These are phyloP conservation scores for Thermothielavioides terrestris DNA, from an alignment of 495 filamentous ascomycete genomes.

Conservation along the genomic window DNA sequence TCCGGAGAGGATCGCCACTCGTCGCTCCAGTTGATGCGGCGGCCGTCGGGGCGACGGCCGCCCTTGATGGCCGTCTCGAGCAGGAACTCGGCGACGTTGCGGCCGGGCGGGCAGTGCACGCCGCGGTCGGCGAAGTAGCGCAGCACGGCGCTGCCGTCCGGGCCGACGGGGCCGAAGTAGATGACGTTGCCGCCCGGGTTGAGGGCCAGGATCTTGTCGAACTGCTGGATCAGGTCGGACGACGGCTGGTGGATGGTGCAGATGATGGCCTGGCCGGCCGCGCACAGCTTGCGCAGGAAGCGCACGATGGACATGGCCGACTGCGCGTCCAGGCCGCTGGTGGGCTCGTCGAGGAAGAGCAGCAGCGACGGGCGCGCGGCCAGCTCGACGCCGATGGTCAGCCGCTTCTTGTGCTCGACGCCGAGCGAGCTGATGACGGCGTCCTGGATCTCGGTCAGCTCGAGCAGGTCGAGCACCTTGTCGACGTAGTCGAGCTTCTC, in stretches of 20 bases:
- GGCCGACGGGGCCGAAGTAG: constrained; percentile 57
- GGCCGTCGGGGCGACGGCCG: constrained; percentile 57
- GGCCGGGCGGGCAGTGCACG: constrained; percentile 56
- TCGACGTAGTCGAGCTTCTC: constrained; percentile 83
- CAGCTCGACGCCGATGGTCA: constrained; percentile 89
- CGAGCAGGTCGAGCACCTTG: constrained; percentile 76
- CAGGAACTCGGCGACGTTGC: constrained; percentile 78
- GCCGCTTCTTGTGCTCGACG: constrained; percentile 49
- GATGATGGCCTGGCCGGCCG: constrained; percentile 62
- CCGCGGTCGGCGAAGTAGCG: constrained; percentile 52
- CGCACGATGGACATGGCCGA: constrained; percentile 73
- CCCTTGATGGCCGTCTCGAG: constrained; percentile 70
- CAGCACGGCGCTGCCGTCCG: constrained; percentile 39
- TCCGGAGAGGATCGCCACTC: constrained; percentile 70
- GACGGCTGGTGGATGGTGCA: constrained; percentile 79
- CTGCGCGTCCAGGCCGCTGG: constrained; percentile 77
- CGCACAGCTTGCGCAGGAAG: constrained; percentile 76
- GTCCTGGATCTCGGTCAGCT: constrained; percentile 73
- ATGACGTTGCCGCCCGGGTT: constrained; percentile 60
- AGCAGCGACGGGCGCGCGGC: constrained; percentile 75
- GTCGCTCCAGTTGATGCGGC: constrained; percentile 68
- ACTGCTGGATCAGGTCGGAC: constrained; percentile 64
- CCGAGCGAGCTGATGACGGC: constrained; percentile 74
- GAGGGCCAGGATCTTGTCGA: constrained; percentile 63
- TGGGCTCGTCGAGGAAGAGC: constrained; percentile 73